phyloP scores from a whole-genome alignment of 352 stramenopile genomes.

The Pythium insidiosum region DNA sequence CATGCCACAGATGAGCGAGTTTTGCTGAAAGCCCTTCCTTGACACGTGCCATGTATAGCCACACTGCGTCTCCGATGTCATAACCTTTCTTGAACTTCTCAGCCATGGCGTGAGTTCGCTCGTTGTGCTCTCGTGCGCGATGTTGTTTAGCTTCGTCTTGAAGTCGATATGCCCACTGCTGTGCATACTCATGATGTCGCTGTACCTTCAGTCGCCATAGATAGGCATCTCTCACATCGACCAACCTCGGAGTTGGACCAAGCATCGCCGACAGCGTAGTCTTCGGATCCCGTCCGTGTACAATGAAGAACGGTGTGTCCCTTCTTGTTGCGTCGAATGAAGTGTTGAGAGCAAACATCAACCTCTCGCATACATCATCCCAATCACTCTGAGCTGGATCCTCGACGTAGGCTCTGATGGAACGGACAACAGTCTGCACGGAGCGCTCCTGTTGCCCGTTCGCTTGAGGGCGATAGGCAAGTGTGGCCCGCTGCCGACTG shows the following conservation, averaged over 20 bases:
- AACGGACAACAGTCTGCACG: conserved; percentile 6
- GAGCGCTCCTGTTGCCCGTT: conserved; percentile 11
- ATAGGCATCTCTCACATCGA: background rate
- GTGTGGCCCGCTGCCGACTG: conserved; percentile 2
- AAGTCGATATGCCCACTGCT: background rate
- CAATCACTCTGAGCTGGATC: conserved; percentile 7
- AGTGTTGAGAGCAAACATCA: conserved; percentile 14
- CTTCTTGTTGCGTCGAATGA: conserved; percentile 1
- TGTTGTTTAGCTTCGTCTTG: background rate
- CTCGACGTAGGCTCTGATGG: conserved; percentile 1
- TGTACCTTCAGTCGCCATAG: background rate
- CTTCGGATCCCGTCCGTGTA: conserved; percentile 12
- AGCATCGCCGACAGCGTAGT: conserved; percentile 8
- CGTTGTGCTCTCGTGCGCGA: background rate
- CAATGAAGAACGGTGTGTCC: conserved; percentile 8
- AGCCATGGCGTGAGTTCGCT: background rate
- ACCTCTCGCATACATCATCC: conserved; percentile 8
- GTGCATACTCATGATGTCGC: background rate
- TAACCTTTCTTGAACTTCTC: background rate
- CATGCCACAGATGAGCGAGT: background rate
- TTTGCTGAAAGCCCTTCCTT: background rate
- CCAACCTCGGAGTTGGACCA: background rate
- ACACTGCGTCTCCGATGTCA: background rate
- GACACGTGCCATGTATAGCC: background rate
- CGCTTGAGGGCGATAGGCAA: conserved; percentile 4